Conservation (phyloP, 176 grass and related monocot genomes). For the Eragrostis nindensis region DNA sequence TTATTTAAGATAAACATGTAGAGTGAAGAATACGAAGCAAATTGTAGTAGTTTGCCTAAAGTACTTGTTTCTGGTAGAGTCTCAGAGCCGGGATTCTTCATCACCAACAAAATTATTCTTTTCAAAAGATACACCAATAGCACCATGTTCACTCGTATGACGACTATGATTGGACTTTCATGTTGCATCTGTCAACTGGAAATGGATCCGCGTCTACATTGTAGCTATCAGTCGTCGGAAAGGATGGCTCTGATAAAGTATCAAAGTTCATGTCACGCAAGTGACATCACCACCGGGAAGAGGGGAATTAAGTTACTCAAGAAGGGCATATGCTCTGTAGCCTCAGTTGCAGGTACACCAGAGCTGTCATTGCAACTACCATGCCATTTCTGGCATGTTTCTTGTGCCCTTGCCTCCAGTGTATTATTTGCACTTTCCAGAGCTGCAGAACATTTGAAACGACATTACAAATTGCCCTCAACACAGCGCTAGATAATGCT, state of each 20-base stretch:
- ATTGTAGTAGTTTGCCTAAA: slow-evolving; percentile 16
- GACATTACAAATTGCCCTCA: background rate
- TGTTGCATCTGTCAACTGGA: slow-evolving; percentile 47
- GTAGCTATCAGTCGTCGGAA: slow-evolving; percentile 48
- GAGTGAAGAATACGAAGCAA: background rate
- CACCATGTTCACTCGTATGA: slow-evolving; percentile 56
- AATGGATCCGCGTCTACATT: slow-evolving; percentile 44
- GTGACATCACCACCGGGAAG: slow-evolving; percentile 62
- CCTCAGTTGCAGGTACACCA: slow-evolving; percentile 47
- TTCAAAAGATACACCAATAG: slow-evolving; percentile 41
- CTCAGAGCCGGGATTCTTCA: slow-evolving; percentile 47
- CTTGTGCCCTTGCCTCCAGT: slow-evolving; percentile 96
- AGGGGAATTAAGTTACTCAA: slow-evolving; percentile 73
- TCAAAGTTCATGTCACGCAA: slow-evolving; percentile 55
- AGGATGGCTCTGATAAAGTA: slow-evolving; percentile 64
- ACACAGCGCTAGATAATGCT: background rate
- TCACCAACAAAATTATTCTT: slow-evolving; percentile 41
- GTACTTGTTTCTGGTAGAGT: slow-evolving; percentile 56
- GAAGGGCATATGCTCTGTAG: slow-evolving; percentile 65
- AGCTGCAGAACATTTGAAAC: slow-evolving; percentile 62
- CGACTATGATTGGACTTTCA: slow-evolving; percentile 55
- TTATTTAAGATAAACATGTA: slow-evolving; percentile 36
- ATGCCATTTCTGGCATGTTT: slow-evolving; percentile 80
- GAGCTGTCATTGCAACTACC: slow-evolving; percentile 42
- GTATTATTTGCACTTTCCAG: slow-evolving; percentile 96